Evolutionary conservation across 208 protist species (phyloP), one percentile per base, ranked within the genome.

Genomic region (Trypanosoma brucei): DNA sequence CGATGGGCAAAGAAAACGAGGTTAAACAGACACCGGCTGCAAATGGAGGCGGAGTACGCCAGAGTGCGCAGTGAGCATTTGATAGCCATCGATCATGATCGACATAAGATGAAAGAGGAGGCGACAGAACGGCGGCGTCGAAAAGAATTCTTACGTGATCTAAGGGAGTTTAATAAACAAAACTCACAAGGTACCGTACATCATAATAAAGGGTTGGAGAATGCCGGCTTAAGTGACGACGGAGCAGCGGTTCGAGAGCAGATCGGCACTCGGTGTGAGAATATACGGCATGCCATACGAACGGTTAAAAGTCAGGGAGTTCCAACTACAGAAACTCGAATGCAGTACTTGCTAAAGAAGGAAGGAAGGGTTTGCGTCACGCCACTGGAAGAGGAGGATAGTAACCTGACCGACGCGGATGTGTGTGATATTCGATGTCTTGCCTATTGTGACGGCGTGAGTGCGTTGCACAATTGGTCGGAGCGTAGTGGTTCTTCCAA

Each of bases 381-480:
- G 3, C 3, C 42, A 14, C 42, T 11, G 11, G 2, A 61, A 4
- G 11, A 11, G 44, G n/a, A 57, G 14, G 14, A 55, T 36, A 6
- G 11, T 58, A 39, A 11, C 13, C 38, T 48, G 3, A 2, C 40
- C 9, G 37, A 50, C 2, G 30, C 50, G 35, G 44, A 55, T 33
- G 11, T 49, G 37, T 72, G 66, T 56, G 54, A 72, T 30, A 54
- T 30, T 37, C 51, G 59, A 3, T 72, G 66, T 50, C 4, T 31
- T 62, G 45, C 45, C 13, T 72, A 72, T 37, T 72, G 66, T 31
- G 59, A 65, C 30, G 59, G 52, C 56, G 59, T 72, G 9, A 4
- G 14, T 34, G 7, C 4, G 33, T 52, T 72, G 39, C n/a, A 65
- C n/a, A 31, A 62, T 22, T 72, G 66, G 66, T 30, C 36, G 14